Evolutionary conservation across 2,329 filamentous ascomycete species (phyloP).

Genomic region (Alternaria gaisen): DNA sequence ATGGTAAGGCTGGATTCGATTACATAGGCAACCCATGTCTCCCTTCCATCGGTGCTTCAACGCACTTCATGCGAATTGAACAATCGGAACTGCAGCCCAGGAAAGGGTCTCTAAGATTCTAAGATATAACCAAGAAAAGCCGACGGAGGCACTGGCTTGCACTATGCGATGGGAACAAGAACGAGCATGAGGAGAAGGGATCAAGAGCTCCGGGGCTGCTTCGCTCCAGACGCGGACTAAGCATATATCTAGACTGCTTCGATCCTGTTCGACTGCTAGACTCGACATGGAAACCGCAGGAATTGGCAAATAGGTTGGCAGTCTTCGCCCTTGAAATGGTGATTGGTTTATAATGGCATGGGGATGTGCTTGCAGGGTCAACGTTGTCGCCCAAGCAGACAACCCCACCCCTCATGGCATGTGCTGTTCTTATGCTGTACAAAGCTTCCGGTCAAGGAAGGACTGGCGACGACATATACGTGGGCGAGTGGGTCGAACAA

Average conservation of each 20-base stretch:
- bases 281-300: neutral
- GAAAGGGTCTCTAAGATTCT: neutral
- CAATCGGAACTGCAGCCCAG: neutral
- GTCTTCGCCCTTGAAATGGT: neutral
- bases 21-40: neutral
- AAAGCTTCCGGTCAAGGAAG: slow-evolving; percentile 7
- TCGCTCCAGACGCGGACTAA: neutral
- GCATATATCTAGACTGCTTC: neutral
- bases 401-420: slow-evolving; percentile 6
- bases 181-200: neutral
- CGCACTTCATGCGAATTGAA: neutral
- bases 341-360: neutral
- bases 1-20: slow-evolving; percentile 8
- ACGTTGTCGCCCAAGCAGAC: slow-evolving; percentile 6
- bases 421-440: slow-evolving; percentile 18
- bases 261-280: neutral
- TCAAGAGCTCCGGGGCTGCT: neutral
- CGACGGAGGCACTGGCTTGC: neutral
- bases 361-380: neutral
- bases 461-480: neutral
- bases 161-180: neutral
- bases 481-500: slow-evolving; percentile 13
- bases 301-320: neutral
- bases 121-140: neutral
- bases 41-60: slow-evolving; percentile 3